Percentiles rank a stretch among this genome's conserved stretches.
These are phyloP conservation scores for Phyllosticta citriasiana DNA, from an alignment of 2,329 filamentous ascomycete genomes.

Conservation along the genomic window DNA sequence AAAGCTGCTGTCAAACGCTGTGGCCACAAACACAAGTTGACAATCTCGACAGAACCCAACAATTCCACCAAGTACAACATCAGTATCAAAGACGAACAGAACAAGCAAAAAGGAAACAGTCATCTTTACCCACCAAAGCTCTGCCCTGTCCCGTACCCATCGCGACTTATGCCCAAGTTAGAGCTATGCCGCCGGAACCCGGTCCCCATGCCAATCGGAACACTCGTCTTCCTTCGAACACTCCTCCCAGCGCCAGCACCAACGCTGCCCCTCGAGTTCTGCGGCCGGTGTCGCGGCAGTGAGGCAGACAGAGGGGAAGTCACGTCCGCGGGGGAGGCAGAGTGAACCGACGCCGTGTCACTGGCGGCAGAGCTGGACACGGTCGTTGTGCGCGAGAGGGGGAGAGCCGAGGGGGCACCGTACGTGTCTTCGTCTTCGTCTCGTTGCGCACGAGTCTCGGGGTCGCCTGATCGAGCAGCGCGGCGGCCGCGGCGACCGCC, in stretches of 20 bases:
- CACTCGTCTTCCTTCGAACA: conserved; percentile 29
- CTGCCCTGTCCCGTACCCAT: conserved; percentile 15
- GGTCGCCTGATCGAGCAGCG: conserved; percentile 16
- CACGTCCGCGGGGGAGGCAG: background rate
- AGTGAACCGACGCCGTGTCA: conserved; percentile 4
- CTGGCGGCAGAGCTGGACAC: conserved; percentile 20
- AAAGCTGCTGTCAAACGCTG: background rate
- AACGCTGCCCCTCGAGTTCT: conserved; percentile 10
- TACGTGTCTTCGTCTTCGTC: conserved; percentile 10
- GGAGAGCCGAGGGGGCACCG: conserved; percentile 3
- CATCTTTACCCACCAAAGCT: conserved; percentile 4
- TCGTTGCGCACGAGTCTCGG: conserved; percentile 24
- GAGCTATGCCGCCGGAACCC: conserved; percentile 36
- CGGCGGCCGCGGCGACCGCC: conserved; percentile 11
- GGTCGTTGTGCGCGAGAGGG: conserved; percentile 23
- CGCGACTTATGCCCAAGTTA: conserved; percentile 32
- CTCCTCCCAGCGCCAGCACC: conserved; percentile 15
- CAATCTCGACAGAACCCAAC: background rate
- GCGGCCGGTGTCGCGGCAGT: conserved; percentile 8
- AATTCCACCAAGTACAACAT: background rate
- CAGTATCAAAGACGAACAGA: background rate
- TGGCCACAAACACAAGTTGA: background rate
- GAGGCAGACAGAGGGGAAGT: background rate
- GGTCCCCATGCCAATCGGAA: conserved; percentile 37
- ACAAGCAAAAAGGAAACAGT: background rate